These are phyloP conservation scores for Adansonia madagascariensis DNA, from an alignment of 441 rosid species.

Conservation along the genomic window DNA sequence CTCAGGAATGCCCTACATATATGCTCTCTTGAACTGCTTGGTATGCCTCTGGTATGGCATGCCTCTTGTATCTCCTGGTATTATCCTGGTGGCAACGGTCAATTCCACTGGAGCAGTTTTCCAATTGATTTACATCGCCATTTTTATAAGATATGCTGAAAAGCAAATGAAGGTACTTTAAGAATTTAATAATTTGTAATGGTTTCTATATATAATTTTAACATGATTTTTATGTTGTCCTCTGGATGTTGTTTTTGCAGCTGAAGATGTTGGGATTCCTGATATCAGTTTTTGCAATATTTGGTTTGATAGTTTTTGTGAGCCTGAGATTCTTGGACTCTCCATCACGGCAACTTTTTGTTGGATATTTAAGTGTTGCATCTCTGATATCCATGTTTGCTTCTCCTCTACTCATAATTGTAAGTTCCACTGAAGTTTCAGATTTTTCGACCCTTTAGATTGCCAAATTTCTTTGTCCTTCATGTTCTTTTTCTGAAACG, in stretches of 20 bases:
- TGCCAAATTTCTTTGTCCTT: slow-evolving; percentile 17
- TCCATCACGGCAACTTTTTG: slow-evolving; percentile 38
- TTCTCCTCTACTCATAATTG: slow-evolving; percentile 58
- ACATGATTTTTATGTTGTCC: background rate
- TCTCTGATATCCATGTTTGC: slow-evolving; percentile 72
- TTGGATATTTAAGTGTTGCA: slow-evolving; percentile 55
- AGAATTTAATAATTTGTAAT: background rate
- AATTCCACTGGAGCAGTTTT: slow-evolving; percentile 61
- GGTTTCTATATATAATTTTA: background rate
- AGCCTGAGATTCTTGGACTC: slow-evolving; percentile 42
- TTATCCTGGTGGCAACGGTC: slow-evolving; percentile 56
- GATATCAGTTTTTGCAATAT: slow-evolving; percentile 36
- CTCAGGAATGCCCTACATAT: slow-evolving; percentile 72
- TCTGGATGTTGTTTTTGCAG: slow-evolving; percentile 39
- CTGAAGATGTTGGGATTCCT: slow-evolving; percentile 53
- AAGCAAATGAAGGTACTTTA: slow-evolving; percentile 44
- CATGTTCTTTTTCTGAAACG: background rate
- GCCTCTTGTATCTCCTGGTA: slow-evolving; percentile 48
- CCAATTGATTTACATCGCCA: slow-evolving; percentile 49
- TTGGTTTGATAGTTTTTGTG: slow-evolving; percentile 36
- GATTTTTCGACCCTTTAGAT: background rate
- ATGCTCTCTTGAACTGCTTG: slow-evolving; percentile 63
- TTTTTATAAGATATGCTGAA: slow-evolving; percentile 53
- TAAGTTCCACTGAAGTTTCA: slow-evolving; percentile 32
- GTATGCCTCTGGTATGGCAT: slow-evolving; percentile 67